Base-by-base conservation (phyloP, 2,329 filamentous ascomycete species). In the Hypoxylon sp. region DNA sequence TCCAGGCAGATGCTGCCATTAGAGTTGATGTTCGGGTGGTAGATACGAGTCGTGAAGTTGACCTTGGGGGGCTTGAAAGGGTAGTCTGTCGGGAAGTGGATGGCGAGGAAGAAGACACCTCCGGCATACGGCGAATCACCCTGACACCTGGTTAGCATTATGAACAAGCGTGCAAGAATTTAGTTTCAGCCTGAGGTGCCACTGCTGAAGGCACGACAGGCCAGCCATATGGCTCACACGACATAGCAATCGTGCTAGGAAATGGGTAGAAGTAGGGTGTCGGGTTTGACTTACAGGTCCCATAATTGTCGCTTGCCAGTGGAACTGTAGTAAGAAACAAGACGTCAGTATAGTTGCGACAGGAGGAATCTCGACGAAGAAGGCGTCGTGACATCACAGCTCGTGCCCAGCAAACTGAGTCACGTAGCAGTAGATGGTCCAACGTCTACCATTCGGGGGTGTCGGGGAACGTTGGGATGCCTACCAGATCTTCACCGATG, bases 271-370 rank as follows among this genome's bases (percentile, higher is more conserved):
- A 43, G 17, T 43, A 43, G 38, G 9, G 9, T 17, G 7, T 19
- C 38, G 38, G 17, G 17, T 21, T 6, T 48, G 17, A 17, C 93
- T 90, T 90, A 97, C 93, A 81, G 96, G 96, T 83, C 96, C 96
- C 96, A 99, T 99, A 82, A 99, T 99, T 58, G 96, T 99, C 78
- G 96, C 96, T 91, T 99, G 96, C 96, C 96, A 99, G 90, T 98
- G 96, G 81, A 99, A 99, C 95, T 99, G 77, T 77, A 69, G 59
- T 50, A 66, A 63, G 48, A 50, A 52, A 67, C 36, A 43, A 38
- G 36, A 30, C 56, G 74, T 83, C 71, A 83, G 80, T 66, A 57
- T 34, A 63, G 36, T 56, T 30, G 63, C 32, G 23, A 65, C 23
- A 13, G 2, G 13, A 41, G 55, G 32, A 13, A 21, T 43, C 11